A percentile compares a stretch with the other conserved stretches of the same genome.
Conservation (phyloP, 2,329 filamentous ascomycete genomes). For the Arachnomyces sp. region DNA sequence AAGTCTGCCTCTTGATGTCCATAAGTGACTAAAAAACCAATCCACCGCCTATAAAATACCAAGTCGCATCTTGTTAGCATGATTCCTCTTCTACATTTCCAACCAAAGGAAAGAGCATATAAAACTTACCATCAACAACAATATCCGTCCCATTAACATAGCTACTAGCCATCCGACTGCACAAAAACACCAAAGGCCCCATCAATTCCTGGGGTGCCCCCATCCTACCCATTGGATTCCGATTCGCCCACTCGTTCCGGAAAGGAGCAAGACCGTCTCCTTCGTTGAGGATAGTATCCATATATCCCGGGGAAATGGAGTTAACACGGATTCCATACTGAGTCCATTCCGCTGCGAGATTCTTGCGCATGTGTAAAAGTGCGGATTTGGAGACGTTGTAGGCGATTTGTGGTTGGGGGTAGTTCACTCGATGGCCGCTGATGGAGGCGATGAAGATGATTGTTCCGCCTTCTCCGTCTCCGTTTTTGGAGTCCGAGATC, state of each 20-base stretch:
- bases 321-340: constrained; percentile 64
- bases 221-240: constrained; percentile 60
- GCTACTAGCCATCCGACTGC: constrained; percentile 49
- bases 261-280: constrained; percentile 51
- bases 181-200: constrained; percentile 54
- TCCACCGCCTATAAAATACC: constrained; percentile 2
- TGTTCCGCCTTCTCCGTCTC: constrained; percentile 44
- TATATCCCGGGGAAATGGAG: constrained; percentile 64
- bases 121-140: constrained; percentile 52
- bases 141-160: constrained; percentile 65
- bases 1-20: background rate
- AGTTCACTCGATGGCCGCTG: constrained; percentile 62
- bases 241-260: constrained; percentile 48
- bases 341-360: constrained; percentile 66
- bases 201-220: constrained; percentile 56
- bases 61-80: too few relatives aligned
- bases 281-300: constrained; percentile 68
- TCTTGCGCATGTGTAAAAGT: constrained; percentile 55
- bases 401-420: constrained; percentile 61
- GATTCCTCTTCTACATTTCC: background rate
- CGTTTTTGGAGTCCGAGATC: constrained; percentile 28
- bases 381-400: constrained; percentile 69
- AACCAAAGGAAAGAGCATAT: background rate
- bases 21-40: constrained; percentile 1
- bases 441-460: constrained; percentile 63